These are phyloP conservation scores for Leccinum angustisporum DNA, from an alignment of 1,284 basidiomycete species.

Conservation along the genomic window DNA sequence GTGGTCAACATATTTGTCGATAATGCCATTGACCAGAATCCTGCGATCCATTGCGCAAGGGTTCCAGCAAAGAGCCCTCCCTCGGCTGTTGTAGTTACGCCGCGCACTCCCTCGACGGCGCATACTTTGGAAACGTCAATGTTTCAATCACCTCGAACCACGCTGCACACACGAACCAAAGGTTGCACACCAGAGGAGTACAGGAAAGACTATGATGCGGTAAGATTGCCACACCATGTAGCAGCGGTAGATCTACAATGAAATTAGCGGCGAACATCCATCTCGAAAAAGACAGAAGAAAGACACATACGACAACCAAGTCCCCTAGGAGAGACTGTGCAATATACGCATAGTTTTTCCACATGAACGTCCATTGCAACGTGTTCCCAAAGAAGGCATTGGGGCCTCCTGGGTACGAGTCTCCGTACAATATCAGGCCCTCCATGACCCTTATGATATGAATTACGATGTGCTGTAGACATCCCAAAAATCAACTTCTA, in stretches of 20 bases:
- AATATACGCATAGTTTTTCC: neutral
- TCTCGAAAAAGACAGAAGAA: neutral
- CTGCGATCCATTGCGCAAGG: neutral
- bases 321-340: neutral
- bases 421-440: neutral
- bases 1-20: neutral
- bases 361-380: constrained; percentile 1
- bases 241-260: neutral
- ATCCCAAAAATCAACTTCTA: neutral
- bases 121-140: neutral
- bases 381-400: neutral
- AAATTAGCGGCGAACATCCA: neutral
- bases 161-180: neutral
- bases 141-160: neutral
- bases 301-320: neutral
- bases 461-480: neutral
- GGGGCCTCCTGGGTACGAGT: neutral
- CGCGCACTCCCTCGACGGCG: neutral
- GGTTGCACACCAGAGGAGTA: neutral
- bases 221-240: neutral
- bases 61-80: neutral
- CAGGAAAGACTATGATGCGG: neutral
- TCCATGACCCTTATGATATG: constrained; percentile 1
- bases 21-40: constrained; percentile 2
- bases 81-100: neutral